Conservation (phyloP, 768 basidiomycete genomes). For the Lactarius sp. region DNA sequence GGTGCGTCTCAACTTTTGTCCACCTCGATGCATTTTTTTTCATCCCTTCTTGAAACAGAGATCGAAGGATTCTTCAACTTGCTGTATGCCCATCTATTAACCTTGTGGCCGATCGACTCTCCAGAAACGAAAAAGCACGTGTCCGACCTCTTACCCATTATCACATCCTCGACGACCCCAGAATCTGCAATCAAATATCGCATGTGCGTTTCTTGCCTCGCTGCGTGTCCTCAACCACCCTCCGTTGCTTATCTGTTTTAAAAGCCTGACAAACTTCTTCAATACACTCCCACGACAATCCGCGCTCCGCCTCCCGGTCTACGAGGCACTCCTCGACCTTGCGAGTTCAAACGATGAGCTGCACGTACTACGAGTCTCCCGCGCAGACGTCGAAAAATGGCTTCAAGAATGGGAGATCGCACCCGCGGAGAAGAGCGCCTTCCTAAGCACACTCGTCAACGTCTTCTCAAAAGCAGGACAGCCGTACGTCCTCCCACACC, state of each 20-base stretch:
- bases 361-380: slow-evolving; percentile 53
- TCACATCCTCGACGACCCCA: slow-evolving; percentile 51
- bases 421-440: slow-evolving; percentile 54
- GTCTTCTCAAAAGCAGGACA: slow-evolving; percentile 54
- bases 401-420: slow-evolving; percentile 69
- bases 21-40: neutral
- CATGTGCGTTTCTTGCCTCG: slow-evolving; percentile 45
- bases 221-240: neutral
- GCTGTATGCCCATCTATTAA: slow-evolving; percentile 65
- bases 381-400: slow-evolving; percentile 68
- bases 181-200: slow-evolving; percentile 65
- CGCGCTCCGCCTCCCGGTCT: slow-evolving; percentile 57
- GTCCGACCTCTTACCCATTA: slow-evolving; percentile 45
- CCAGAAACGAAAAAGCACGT: slow-evolving; percentile 52
- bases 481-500: slow-evolving; percentile 41
- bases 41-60: slow-evolving; percentile 40
- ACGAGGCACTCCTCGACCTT: slow-evolving; percentile 53
- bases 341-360: slow-evolving; percentile 60
- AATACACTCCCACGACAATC: slow-evolving; percentile 68
- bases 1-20: slow-evolving; percentile 41
- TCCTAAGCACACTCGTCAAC: slow-evolving; percentile 60
- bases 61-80: slow-evolving; percentile 88
- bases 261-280: slow-evolving; percentile 77
- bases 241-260: neutral
- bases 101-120: slow-evolving; percentile 51